phyloP scores from a whole-genome alignment of 192 early-diverging fungal species.

The Coemansia sp. region DNA sequence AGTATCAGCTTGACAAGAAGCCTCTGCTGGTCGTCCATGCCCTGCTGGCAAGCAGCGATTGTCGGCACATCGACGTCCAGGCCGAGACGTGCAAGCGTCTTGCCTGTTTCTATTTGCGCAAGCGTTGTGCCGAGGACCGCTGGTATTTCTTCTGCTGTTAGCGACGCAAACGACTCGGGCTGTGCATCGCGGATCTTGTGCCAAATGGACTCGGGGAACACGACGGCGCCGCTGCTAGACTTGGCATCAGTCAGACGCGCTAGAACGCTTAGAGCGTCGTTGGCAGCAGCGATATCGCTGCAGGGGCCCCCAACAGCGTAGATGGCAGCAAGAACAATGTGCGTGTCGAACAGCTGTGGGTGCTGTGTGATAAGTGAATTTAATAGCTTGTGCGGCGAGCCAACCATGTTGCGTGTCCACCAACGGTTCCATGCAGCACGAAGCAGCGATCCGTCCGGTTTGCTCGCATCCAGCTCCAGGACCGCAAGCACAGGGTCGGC shows the following conservation, averaged over 20 bases:
- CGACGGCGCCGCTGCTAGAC: background rate
- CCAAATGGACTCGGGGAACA: background rate
- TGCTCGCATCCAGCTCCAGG: background rate
- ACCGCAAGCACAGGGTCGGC: background rate
- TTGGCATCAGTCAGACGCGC: background rate
- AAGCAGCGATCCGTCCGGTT: background rate
- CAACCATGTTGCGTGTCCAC: constrained; percentile 21
- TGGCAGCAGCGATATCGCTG: constrained; percentile 3
- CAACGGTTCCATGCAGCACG: constrained; percentile 24
- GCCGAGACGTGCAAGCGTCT: constrained; percentile 2
- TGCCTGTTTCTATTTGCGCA: constrained; percentile 2
- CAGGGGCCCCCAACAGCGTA: constrained; percentile 19
- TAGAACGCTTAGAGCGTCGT: background rate
- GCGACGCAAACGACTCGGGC: background rate
- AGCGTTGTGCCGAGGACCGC: background rate
- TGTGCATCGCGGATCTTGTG: background rate
- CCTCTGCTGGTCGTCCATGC: constrained; percentile 12
- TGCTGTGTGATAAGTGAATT: background rate
- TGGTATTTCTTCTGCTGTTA: constrained; percentile 3
- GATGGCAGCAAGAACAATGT: constrained; percentile 18
- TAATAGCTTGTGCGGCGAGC: constrained; percentile 2
- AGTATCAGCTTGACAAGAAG: constrained; percentile 14
- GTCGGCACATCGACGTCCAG: constrained; percentile 13
- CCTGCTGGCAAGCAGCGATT: constrained; percentile 13
- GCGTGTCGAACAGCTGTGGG: constrained; percentile 10